Percentiles rank a stretch among this genome's conserved stretches.
Conservation (phyloP, 2,329 filamentous ascomycete species). For the Verticillium longisporum region DNA sequence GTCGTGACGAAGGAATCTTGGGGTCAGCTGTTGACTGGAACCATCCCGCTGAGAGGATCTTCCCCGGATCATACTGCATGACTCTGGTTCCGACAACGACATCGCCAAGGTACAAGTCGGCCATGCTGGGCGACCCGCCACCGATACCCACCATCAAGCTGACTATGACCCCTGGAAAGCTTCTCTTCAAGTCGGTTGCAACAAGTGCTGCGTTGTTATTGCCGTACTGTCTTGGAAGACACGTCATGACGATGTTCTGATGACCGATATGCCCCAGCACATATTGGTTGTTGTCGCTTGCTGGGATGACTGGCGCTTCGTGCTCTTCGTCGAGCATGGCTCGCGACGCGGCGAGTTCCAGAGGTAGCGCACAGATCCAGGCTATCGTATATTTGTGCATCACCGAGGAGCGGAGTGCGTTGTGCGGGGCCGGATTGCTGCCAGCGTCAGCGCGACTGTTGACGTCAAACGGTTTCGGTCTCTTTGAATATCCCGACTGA, state of each 20-base stretch:
- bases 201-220: constrained; percentile 16
- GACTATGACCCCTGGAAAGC: constrained; percentile 3
- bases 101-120: constrained; percentile 18
- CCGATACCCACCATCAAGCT: constrained; percentile 18
- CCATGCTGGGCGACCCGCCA: constrained; percentile 11
- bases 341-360: constrained; percentile 8
- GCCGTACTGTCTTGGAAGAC: constrained; percentile 15
- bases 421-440: no score
- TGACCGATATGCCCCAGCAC: constrained; percentile 10
- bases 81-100: constrained; percentile 17
- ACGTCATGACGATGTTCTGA: constrained; percentile 20
- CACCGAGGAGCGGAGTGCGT: no score
- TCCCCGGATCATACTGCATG: constrained; percentile 19
- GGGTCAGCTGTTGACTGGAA: constrained; percentile 2
- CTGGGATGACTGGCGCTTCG: neutral
- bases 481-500: no score
- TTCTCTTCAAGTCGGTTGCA: constrained; percentile 5
- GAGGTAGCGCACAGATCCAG: constrained; percentile 12
- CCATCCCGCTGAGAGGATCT: constrained; percentile 4
- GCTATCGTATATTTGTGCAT: constrained; percentile 6
- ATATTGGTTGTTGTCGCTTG: constrained; percentile 16
- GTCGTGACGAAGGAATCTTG: rapidly evolving
- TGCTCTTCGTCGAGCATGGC: constrained; percentile 10
- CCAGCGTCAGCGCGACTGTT: no score
- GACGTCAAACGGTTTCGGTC: no score